Evolutionary conservation across 257 asterid genomes (phyloP).

Genomic region (Solanum ossicruentum): DNA sequence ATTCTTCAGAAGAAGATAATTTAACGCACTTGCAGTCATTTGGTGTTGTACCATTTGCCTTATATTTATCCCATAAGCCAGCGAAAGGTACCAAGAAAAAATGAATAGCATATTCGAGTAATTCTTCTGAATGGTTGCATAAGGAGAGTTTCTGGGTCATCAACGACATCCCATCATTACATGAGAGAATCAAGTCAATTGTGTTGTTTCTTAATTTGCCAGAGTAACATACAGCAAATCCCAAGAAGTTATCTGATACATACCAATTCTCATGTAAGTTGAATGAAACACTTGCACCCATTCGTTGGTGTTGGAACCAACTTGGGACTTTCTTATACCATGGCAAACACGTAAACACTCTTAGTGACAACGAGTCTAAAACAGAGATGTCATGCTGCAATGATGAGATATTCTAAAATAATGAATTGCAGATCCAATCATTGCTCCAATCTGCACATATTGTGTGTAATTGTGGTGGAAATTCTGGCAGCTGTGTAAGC

Average conservation of each 20-base stretch:
- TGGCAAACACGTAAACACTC: too few species aligned
- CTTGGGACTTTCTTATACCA: too few species aligned
- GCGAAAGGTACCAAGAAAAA: background rate
- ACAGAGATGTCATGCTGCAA: too few species aligned
- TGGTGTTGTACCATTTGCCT: background rate
- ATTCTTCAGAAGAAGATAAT: background rate
- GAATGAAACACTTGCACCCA: background rate
- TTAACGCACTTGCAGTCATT: background rate
- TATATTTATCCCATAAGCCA: background rate
- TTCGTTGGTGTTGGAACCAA: background rate
- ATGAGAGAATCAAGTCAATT: background rate
- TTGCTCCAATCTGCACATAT: too few species aligned
- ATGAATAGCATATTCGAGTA: background rate
- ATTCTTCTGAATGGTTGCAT: background rate
- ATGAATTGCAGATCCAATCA: too few species aligned
- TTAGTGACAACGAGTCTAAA: too few species aligned
- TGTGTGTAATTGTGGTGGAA: too few species aligned
- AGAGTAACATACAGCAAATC: background rate
- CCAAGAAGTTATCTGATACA: background rate
- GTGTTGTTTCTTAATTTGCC: fast-evolving
- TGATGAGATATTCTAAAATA: too few species aligned
- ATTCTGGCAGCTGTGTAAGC: too few species aligned
- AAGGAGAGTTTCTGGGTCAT: background rate
- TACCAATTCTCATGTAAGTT: background rate
- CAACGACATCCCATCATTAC: background rate